Evolutionary conservation across 2,329 filamentous ascomycete genomes (phyloP).

Genomic region (Dactylellina leptospora): DNA sequence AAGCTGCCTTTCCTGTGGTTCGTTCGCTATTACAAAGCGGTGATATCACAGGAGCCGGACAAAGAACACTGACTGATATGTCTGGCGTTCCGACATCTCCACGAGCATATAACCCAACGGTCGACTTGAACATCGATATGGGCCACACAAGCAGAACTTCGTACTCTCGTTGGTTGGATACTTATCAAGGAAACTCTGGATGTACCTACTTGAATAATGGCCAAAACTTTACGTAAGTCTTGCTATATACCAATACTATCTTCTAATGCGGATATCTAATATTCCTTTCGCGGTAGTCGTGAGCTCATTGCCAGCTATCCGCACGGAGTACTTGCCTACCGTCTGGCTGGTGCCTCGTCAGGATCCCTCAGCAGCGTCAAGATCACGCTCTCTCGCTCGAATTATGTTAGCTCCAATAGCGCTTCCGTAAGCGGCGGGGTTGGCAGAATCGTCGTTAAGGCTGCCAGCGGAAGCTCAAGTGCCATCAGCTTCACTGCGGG

Average conservation of each 20-base stretch:
- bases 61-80: constrained; percentile 62
- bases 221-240: constrained; percentile 57
- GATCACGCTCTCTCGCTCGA: constrained; percentile 57
- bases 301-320: constrained; percentile 62
- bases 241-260: constrained; percentile 60
- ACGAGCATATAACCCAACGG: constrained; percentile 59
- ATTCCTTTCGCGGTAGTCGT: constrained; percentile 59
- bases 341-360: constrained; percentile 11
- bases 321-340: constrained; percentile 60
- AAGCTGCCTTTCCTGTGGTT: constrained; percentile 60
- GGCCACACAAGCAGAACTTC: constrained; percentile 17
- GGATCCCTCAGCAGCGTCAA: constrained; percentile 17
- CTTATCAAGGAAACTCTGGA: constrained; percentile 55
- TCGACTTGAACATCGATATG: constrained; percentile 7
- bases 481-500: constrained; percentile 23
- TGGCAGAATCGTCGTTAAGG: constrained; percentile 59
- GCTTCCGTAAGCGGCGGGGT: constrained; percentile 59
- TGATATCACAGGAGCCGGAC: constrained; percentile 61
- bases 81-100: constrained; percentile 63
- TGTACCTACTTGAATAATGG: constrained; percentile 61
- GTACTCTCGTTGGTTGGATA: constrained; percentile 19
- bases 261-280: constrained; percentile 50
- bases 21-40: constrained; percentile 61
- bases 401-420: constrained; percentile 54
- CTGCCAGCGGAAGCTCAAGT: constrained; percentile 60